Evolutionary conservation across 2,329 filamentous ascomycete species (phyloP).

Genomic region (Dichotomopilus funicola): DNA sequence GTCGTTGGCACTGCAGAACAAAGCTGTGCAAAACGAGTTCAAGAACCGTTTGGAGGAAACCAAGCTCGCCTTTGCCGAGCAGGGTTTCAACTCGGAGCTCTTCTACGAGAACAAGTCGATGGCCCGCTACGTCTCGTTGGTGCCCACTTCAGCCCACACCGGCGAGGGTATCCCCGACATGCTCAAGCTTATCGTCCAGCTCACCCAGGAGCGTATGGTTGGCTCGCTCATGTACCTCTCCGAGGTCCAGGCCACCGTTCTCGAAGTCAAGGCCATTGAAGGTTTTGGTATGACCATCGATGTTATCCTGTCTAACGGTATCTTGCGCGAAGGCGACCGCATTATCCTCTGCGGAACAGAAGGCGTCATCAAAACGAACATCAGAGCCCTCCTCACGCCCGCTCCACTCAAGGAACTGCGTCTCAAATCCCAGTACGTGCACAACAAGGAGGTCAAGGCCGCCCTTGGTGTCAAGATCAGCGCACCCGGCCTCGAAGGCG

Average conservation of each 20-base stretch:
- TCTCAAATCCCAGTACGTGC: constrained; percentile 92
- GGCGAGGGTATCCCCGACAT: constrained; percentile 98
- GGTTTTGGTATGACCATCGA: constrained; percentile 98
- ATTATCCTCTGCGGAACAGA: constrained; percentile 96
- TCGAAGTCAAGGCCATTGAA: constrained; percentile 98
- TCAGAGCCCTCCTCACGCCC: constrained; percentile 87
- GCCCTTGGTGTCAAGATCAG: constrained; percentile 98
- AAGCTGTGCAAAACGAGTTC: constrained; percentile 92
- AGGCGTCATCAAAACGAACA: constrained; percentile 89
- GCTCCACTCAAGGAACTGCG: constrained; percentile 89
- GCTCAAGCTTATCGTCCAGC: constrained; percentile 86
- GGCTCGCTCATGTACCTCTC: constrained; percentile 96
- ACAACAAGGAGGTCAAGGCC: constrained; percentile 99
- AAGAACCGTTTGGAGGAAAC: constrained; percentile 81
- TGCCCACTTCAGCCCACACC: constrained; percentile 96
- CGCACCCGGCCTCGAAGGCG: constrained; percentile 88
- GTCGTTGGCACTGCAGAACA: constrained; percentile 81
- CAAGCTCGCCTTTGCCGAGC: constrained; percentile 89
- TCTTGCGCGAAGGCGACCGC: constrained; percentile 86
- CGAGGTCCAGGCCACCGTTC: constrained; percentile 93
- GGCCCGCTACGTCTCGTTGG: constrained; percentile 88
- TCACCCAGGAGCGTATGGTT: constrained; percentile 97
- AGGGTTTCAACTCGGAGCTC: constrained; percentile 95
- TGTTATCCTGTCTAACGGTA: constrained; percentile 92
- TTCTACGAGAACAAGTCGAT: constrained; percentile 98